These are phyloP conservation scores for Penicillium sp. DNA, from an alignment of 2,329 filamentous ascomycete species.

Conservation along the genomic window DNA sequence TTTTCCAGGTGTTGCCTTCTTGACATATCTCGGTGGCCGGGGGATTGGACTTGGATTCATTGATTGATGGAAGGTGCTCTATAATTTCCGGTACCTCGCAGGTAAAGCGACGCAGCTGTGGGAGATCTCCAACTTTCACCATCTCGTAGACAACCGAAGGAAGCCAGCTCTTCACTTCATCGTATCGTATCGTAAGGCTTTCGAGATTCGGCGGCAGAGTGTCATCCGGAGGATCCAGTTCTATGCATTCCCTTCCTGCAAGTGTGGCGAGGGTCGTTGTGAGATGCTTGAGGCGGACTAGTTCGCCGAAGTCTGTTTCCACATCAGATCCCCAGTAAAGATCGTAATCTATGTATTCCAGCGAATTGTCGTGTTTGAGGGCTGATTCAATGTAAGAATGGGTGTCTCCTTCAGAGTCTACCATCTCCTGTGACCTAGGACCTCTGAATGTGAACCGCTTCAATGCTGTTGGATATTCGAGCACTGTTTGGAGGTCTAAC, in stretches of 20 bases:
- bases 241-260: not conserved
- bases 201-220: slow-evolving; percentile 2
- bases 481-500: not conserved
- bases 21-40: not conserved
- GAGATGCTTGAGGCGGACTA: slow-evolving; percentile 1
- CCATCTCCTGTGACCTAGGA: not conserved
- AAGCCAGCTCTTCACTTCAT: not conserved
- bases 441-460: slow-evolving; percentile 3
- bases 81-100: slow-evolving; percentile 3
- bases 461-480: not conserved
- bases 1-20: slow-evolving; percentile 2
- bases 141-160: not conserved
- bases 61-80: slow-evolving; percentile 1
- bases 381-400: not conserved
- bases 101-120: slow-evolving; percentile 3
- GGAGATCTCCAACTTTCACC: not conserved
- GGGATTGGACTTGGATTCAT: not conserved
- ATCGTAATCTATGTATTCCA: slow-evolving; percentile 7
- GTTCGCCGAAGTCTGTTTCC: not conserved
- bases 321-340: slow-evolving; percentile 4
- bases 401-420: too few species aligned
- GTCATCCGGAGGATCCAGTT: not conserved
- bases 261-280: slow-evolving; percentile 3
- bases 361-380: not conserved
- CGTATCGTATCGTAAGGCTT: slow-evolving; percentile 5